Evolutionary conservation across 352 stramenopile genomes (phyloP).

Genomic region (Phytophthora aleatoria): DNA sequence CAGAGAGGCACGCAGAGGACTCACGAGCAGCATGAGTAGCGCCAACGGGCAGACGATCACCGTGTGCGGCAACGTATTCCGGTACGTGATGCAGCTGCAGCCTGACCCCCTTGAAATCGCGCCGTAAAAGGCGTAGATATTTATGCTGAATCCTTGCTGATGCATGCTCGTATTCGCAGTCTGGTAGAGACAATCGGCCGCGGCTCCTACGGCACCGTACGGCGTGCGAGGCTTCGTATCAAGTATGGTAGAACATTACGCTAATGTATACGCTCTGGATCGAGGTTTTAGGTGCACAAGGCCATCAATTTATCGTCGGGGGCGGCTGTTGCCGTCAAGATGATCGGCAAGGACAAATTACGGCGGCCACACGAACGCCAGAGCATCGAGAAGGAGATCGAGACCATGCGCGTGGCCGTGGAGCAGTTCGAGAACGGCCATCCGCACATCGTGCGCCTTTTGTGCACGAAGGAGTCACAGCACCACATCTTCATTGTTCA

Average conservation of each 20-base stretch:
- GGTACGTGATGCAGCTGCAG: slow-evolving; percentile 37
- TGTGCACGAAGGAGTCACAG: slow-evolving; percentile 85
- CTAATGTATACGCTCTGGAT: slow-evolving; percentile 2
- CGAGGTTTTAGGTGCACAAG: slow-evolving; percentile 66
- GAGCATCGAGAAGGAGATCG: slow-evolving; percentile 88
- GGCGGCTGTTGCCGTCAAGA: slow-evolving; percentile 78
- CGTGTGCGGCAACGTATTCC: slow-evolving; percentile 82
- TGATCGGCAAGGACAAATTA: slow-evolving; percentile 82
- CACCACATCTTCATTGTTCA: slow-evolving; percentile 85
- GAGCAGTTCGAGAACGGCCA: slow-evolving; percentile 89
- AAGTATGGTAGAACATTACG: no score
- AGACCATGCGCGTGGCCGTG: slow-evolving; percentile 85
- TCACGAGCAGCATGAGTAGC: slow-evolving; percentile 49
- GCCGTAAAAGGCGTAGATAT: neutral
- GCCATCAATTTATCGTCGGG: slow-evolving; percentile 81
- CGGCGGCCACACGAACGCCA: slow-evolving; percentile 71
- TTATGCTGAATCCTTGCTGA: slow-evolving; percentile 2
- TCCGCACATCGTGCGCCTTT: slow-evolving; percentile 78
- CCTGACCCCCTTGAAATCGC: neutral
- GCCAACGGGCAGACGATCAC: slow-evolving; percentile 77
- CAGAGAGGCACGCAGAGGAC: slow-evolving; percentile 17
- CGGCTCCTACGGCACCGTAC: slow-evolving; percentile 83
- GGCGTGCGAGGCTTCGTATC: neutral
- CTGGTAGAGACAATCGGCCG: slow-evolving; percentile 80
- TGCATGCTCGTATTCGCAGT: slow-evolving; percentile 33